Conservation (phyloP, 257 asterid species). For the Solanum piurae region DNA sequence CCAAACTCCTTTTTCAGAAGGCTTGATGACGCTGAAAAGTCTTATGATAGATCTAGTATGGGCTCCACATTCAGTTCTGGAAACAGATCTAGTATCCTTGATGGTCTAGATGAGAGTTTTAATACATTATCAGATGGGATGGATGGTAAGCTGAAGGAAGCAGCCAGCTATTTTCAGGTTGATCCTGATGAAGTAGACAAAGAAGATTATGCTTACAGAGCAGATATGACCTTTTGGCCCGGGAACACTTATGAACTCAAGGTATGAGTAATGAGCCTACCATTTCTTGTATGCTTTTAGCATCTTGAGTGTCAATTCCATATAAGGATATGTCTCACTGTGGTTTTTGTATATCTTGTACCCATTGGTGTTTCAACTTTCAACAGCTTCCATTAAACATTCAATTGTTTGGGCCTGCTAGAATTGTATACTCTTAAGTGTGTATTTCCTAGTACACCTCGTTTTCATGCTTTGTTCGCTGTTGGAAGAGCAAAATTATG, state of each 20-base stretch:
- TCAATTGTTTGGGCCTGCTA: neutral
- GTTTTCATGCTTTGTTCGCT: neutral
- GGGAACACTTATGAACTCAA: conserved; percentile 57
- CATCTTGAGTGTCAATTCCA: neutral
- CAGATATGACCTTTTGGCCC: conserved; percentile 42
- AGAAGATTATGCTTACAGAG: conserved; percentile 61
- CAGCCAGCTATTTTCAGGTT: conserved; percentile 55
- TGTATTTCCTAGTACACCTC: neutral
- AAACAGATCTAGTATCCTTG: conserved; percentile 12
- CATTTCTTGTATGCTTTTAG: neutral
- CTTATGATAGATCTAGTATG: conserved; percentile 21
- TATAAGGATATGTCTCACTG: neutral
- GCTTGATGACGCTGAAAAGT: conserved; percentile 43
- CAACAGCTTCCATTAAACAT: neutral
- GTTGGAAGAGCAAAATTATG: neutral
- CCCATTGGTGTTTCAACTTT: neutral
- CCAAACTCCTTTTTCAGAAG: conserved; percentile 29
- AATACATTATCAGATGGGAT: conserved; percentile 51
- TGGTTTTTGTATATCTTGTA: neutral
- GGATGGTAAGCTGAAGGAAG: conserved; percentile 47
- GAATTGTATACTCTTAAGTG: no score
- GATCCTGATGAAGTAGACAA: conserved; percentile 46
- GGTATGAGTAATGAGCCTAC: conserved; percentile 29
- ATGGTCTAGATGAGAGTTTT: conserved; percentile 27
- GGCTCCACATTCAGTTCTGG: conserved; percentile 17